Percentiles rank a stretch among this genome's conserved stretches.
Conservation (phyloP, 345 rosid species). For the Linum trigynum region DNA sequence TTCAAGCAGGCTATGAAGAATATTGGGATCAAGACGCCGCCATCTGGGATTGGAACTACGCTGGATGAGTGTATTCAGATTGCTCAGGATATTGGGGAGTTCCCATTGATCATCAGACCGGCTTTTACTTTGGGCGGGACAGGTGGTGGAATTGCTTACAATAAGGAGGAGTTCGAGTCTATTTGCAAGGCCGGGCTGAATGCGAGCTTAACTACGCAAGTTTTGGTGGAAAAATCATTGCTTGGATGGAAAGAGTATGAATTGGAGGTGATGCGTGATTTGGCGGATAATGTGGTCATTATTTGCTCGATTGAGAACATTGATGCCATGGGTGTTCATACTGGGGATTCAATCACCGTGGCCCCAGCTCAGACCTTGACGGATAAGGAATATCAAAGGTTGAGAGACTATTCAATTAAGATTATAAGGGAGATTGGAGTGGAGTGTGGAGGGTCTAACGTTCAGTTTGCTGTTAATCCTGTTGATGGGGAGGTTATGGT, state of each 20-base stretch:
- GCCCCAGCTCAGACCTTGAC: conserved; percentile 98
- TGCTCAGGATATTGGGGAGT: conserved; percentile 72
- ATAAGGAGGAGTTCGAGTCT: conserved; percentile 77
- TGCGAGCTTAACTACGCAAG: conserved; percentile 80
- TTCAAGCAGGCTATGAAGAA: conserved; percentile 85
- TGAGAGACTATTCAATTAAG: conserved; percentile 82
- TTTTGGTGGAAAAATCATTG: conserved; percentile 89
- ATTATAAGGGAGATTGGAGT: conserved; percentile 97
- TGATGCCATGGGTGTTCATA: conserved; percentile 97
- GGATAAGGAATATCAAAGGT: conserved; percentile 86
- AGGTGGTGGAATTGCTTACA: conserved; percentile 95
- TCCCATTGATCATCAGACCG: conserved; percentile 91
- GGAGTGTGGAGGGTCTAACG: conserved; percentile 98
- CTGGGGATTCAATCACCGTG: conserved; percentile 95
- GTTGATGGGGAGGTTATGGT: conserved; percentile 97
- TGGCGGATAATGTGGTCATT: conserved; percentile 94
- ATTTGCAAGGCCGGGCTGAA: conserved; percentile 81
- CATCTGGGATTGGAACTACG: conserved; percentile 82
- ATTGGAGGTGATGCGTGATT: conserved; percentile 95
- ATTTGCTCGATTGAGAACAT: conserved; percentile 95
- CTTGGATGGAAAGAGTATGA: conserved; percentile 97
- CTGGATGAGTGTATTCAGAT: conserved; percentile 70
- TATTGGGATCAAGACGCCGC: conserved; percentile 83
- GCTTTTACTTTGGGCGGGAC: conserved; percentile 95
- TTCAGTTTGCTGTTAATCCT: conserved; percentile 94